A percentile compares a stretch with the other conserved stretches of the same genome.
These are phyloP conservation scores for Capsicum baccatum DNA, from an alignment of 257 asterid genomes.

Conservation along the genomic window DNA sequence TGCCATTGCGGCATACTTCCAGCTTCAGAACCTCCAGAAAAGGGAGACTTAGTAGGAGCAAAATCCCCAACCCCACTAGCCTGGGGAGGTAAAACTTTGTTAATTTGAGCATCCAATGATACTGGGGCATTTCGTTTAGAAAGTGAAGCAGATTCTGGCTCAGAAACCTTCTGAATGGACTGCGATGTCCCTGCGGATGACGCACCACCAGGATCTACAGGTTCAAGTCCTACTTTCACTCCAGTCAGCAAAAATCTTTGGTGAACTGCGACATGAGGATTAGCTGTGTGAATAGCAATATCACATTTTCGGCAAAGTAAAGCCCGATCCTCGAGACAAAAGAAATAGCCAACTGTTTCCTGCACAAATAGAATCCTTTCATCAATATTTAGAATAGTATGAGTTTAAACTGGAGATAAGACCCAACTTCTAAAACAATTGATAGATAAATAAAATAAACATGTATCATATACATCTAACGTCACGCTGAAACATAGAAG, in stretches of 20 bases:
- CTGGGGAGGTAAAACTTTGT: constrained; percentile 46
- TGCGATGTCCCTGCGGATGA: constrained; percentile 49
- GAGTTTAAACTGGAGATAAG: neutral
- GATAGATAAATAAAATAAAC: neutral
- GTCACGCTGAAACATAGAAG: constrained; percentile 1
- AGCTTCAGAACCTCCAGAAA: constrained; percentile 63
- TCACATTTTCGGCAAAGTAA: constrained; percentile 90
- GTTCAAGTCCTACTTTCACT: constrained; percentile 83
- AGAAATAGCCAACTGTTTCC: constrained; percentile 90
- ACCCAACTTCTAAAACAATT: neutral
- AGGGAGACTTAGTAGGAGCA: constrained; percentile 44
- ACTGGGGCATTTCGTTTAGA: constrained; percentile 38
- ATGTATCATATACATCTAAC: neutral
- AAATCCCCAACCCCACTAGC: constrained; percentile 38
- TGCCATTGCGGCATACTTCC: constrained; percentile 77
- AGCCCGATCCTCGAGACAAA: constrained; percentile 96
- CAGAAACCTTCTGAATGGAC: constrained; percentile 46
- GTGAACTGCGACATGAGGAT: constrained; percentile 71
- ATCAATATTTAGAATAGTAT: neutral
- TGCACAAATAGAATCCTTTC: constrained; percentile 42
- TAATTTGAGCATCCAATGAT: constrained; percentile 46
- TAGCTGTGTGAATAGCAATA: constrained; percentile 69
- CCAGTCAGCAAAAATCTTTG: constrained; percentile 90
- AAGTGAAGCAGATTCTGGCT: constrained; percentile 41
- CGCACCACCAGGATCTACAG: constrained; percentile 54